A percentile compares a stretch with the other conserved stretches of the same genome.
Evolutionary conservation across 176 grass and related monocot genomes (phyloP).

Genomic region (Coix lacrymajobi): DNA sequence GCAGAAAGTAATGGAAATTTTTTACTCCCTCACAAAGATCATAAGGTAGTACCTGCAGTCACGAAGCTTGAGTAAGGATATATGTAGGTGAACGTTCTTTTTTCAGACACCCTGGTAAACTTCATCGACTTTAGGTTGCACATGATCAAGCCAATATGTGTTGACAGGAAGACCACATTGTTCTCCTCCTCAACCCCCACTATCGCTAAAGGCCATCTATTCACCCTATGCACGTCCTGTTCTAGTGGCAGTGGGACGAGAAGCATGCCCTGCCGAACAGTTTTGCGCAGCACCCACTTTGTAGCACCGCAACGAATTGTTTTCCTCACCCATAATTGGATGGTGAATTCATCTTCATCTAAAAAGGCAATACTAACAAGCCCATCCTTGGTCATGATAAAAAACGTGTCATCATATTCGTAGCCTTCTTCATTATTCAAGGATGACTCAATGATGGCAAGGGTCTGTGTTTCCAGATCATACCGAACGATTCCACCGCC

Average conservation of each 20-base stretch:
- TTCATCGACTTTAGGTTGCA: too few species aligned
- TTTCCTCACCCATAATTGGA: not conserved
- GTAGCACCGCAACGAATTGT: not conserved
- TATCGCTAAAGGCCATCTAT: too few species aligned
- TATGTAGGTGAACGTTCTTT: too few species aligned
- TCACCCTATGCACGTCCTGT: too few species aligned
- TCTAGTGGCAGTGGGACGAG: not conserved
- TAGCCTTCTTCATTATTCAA: not conserved
- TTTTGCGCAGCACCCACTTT: not conserved
- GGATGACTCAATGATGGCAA: not conserved
- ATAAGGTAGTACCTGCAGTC: too few species aligned
- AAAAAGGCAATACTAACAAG: not conserved
- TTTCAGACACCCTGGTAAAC: too few species aligned
- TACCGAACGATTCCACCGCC: not conserved
- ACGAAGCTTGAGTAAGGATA: too few species aligned
- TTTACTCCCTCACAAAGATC: too few species aligned
- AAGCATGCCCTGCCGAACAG: not conserved
- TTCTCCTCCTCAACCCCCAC: too few species aligned
- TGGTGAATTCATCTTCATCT: not conserved
- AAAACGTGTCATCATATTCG: not conserved
- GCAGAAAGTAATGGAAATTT: too few species aligned
- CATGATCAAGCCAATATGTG: too few species aligned
- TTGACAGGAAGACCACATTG: too few species aligned
- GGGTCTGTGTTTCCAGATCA: not conserved
- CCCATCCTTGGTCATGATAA: not conserved